Base-by-base conservation (phyloP, 2,329 filamentous ascomycete genomes). In the Ophiosphaerella narmari region DNA sequence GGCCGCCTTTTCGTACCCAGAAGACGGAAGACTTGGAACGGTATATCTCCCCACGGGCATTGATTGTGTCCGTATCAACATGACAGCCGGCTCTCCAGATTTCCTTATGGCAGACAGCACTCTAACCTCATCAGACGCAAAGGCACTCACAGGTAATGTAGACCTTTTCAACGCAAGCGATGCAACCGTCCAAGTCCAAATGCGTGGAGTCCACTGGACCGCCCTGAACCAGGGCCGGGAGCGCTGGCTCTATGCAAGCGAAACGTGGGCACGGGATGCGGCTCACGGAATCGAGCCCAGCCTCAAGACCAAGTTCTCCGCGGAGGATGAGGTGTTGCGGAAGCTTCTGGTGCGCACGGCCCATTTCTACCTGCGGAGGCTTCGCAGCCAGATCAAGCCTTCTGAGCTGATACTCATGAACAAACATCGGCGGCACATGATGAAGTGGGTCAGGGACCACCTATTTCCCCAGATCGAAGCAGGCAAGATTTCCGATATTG, bases 1-100 rank as follows among this genome's bases (percentile, higher is more conserved):
- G 39, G 56, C 24, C 5, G 38, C 54, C 24, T 64, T 60, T 24
- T 70, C 69, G 3, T 43, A 48, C 16, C 65, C 41, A 8, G 41
- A 14, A 11, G 38, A 40, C n/a, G 38, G 24, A 31, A 21, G 38
- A n/a, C 12, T 40, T 21, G 24, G 38, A 24, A 14, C 38, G 11
- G 24, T 40, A 24, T 24, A 40, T 9, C 21, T 40, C 23, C 38
- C 38, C 4, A 40, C 38, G 11, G 13, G 12, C 23, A 29, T 40
- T 16, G 24, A 23, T 11, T 23, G 21, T 14, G 26, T 40, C 18
- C 21, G 21, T n/a, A n/a, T 40, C 5, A 40, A 40, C n/a, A 21
- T 24, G n/a, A 8, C 14, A 14, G 21, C 38, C 1, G 26, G 7
- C 26, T 29, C 13, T 21, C 11, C 37, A 11, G 18, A 5, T 29